phyloP scores from a whole-genome alignment of 768 basidiomycete species.

The Leccinum disarticulatum region DNA sequence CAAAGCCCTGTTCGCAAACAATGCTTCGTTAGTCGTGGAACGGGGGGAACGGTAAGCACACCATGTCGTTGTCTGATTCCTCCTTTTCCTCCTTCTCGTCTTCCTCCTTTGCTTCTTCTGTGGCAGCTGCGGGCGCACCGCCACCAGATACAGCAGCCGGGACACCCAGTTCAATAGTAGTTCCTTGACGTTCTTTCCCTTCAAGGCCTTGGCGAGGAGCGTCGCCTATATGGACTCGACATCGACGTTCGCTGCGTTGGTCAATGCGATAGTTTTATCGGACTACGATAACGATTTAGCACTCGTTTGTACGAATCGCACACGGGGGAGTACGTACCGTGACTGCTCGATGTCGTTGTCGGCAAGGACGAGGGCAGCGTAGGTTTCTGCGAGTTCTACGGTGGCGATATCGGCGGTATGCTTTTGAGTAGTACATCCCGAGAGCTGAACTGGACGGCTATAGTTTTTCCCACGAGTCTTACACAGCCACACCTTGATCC shows the following conservation, averaged over 20 bases:
- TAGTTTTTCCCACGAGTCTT: too few species aligned
- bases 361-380: slow-evolving; percentile 91
- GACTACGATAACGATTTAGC: slow-evolving; percentile 46
- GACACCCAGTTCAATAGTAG: slow-evolving; percentile 58
- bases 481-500: too few species aligned
- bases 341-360: slow-evolving; percentile 93
- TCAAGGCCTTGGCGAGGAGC: too few species aligned
- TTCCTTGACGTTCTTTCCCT: too few species aligned
- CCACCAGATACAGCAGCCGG: slow-evolving; percentile 53
- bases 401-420: slow-evolving; percentile 30
- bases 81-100: slow-evolving; percentile 88
- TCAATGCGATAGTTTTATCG: slow-evolving; percentile 90
- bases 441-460: too few species aligned
- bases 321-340: slow-evolving; percentile 62
- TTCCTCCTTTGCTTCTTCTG: slow-evolving; percentile 74
- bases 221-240: slow-evolving; percentile 97
- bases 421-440: slow-evolving; percentile 11
- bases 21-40: neutral
- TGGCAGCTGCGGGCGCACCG: slow-evolving; percentile 60
- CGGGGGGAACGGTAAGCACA: neutral
- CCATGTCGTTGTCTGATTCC: slow-evolving; percentile 78
- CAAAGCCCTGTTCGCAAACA: slow-evolving; percentile 69
- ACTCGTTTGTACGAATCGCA: neutral
- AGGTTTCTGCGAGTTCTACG: slow-evolving; percentile 87
- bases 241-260: slow-evolving; percentile 78